Evolutionary conservation across 305 asterid genomes (phyloP).

Genomic region (Solanum hybrid): DNA sequence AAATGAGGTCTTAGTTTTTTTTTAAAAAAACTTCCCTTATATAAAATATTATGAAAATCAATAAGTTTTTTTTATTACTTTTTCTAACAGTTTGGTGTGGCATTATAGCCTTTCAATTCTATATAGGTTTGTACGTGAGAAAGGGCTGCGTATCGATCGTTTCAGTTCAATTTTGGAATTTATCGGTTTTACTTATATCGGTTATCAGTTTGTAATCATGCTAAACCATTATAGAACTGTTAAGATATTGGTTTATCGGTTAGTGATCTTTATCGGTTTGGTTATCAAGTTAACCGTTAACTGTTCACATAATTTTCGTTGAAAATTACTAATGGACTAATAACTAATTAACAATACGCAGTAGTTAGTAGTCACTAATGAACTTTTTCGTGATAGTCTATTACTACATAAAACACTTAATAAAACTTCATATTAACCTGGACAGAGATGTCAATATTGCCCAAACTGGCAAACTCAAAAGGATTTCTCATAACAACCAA

Average conservation of each 20-base stretch:
- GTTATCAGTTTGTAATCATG: background rate
- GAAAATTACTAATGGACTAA: background rate
- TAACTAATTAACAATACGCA: background rate
- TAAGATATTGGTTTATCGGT: background rate
- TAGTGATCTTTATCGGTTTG: background rate
- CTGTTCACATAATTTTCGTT: background rate
- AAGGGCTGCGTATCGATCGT: background rate
- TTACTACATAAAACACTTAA: background rate
- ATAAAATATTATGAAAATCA: background rate
- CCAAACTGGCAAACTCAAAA: background rate
- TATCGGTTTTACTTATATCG: background rate
- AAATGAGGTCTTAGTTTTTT: background rate
- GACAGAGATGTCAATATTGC: background rate
- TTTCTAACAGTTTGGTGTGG: background rate
- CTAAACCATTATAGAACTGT: no score
- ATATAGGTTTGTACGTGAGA: background rate
- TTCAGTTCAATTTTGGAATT: no score
- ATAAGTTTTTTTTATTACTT: background rate
- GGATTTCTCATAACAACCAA: background rate
- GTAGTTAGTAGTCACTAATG: no score
- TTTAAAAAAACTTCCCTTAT: background rate
- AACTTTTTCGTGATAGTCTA: background rate
- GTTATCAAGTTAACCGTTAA: background rate
- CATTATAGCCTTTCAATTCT: background rate
- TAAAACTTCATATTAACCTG: background rate